Evolutionary conservation across 805 yeast species (phyloP), one percentile per base, ranked within the genome.

Genomic region (Torulaspora indica): DNA sequence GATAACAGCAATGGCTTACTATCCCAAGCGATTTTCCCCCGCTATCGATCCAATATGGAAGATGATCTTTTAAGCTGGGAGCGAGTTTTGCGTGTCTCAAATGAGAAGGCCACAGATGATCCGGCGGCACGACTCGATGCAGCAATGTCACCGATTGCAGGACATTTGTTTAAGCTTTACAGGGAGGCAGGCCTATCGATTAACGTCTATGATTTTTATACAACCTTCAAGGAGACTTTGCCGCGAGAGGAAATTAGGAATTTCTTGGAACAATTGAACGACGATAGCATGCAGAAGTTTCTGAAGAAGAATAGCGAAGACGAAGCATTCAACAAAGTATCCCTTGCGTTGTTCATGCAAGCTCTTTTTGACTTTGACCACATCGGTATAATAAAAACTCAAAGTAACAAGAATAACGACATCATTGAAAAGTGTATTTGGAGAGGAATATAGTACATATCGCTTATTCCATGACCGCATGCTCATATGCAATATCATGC

Each of bases 131-230:
- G n/a, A 27, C 48, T 76, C 18, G 67, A 66, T 50, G 57, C 64
- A 35, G 35, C 61, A 1, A 53, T 75, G 36, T 77, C 74, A 15
- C 89, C 89, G 1, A 66, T 78, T 3, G 56, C 80, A 5, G 68
- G 77, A 24, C 77, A 75, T 38, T 60, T 89, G 42, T 89, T 78
- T 64, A 75, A 77, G 38, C 70, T 86, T 12, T 83, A 82, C 60
- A 76, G 93, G 47, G 96, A 89, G 54, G 90, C 96, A 0, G 84
- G 85, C 18, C 71, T 80, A 2, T 67, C 73, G 24, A 73, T 85
- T 48, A 85, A 85, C 56, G 72, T 82, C 42, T 81, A 71, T 63
- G 95, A 85, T 53, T 80, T 79, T 52, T 85, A 72, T 55, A 60
- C 68, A 18, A 81, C 85, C 0, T 84, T 84, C 64, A 76, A 71